Evolutionary conservation across 495 filamentous ascomycete genomes (phyloP).

Genomic region (Xylaria scruposa): DNA sequence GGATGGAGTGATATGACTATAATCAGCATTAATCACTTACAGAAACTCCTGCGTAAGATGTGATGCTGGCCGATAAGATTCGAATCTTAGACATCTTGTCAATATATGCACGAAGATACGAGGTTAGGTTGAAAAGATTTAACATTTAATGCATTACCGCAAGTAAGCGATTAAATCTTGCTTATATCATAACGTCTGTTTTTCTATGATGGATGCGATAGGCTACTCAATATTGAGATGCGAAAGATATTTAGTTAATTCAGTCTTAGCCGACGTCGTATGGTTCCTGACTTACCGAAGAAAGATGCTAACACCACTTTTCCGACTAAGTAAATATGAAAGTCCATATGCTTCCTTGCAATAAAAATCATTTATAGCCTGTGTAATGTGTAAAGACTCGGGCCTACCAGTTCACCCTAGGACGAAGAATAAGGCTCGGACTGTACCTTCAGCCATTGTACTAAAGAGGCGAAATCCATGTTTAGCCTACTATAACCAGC

Average conservation of each 20-base stretch:
- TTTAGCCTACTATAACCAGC: background rate
- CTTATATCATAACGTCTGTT: background rate
- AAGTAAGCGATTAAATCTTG: background rate
- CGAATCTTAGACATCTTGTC: background rate
- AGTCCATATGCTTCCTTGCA: background rate
- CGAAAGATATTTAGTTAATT: background rate
- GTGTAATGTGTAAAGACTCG: background rate
- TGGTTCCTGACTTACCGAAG: background rate
- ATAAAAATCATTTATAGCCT: background rate
- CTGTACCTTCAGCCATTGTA: background rate
- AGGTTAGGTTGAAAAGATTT: background rate
- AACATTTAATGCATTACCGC: background rate
- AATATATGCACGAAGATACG: background rate
- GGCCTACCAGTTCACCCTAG: background rate
- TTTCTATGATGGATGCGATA: too few species aligned
- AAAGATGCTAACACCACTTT: background rate
- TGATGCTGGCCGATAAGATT: too few species aligned
- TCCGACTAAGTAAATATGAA: background rate
- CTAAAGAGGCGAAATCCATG: background rate
- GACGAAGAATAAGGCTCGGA: background rate
- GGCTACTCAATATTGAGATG: too few species aligned
- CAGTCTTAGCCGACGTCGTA: background rate
- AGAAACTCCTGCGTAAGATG: background rate
- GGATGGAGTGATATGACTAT: background rate
- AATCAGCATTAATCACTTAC: background rate